Evolutionary conservation across 345 rosid genomes (phyloP).

Genomic region (Noccaea bulbosa): DNA sequence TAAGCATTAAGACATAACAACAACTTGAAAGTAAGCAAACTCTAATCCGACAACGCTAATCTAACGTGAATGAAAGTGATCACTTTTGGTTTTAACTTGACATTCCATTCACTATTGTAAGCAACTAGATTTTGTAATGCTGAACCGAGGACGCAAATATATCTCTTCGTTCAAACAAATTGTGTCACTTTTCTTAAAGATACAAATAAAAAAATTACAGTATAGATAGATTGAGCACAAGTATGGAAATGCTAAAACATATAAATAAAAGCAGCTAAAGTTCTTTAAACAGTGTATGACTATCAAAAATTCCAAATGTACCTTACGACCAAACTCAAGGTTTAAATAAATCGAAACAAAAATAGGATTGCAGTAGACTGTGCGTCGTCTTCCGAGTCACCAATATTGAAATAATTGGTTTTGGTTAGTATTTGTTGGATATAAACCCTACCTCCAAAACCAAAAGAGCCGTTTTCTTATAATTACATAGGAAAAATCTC

Average conservation of each 20-base stretch:
- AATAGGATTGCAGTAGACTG: neutral
- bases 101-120: no score
- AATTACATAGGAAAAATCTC: constrained; percentile 26
- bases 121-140: no score
- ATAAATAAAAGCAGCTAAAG: neutral
- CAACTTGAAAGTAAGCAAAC: constrained; percentile 3
- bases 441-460: constrained; percentile 11
- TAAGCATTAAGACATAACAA: neutral
- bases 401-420: constrained; percentile 17
- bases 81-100: no score
- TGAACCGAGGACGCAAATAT: no score
- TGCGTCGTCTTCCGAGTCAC: constrained; percentile 28
- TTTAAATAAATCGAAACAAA: neutral
- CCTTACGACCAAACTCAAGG: constrained; percentile 4
- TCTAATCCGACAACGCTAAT: neutral
- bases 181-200: neutral
- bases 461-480: constrained; percentile 15
- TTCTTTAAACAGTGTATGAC: neutral
- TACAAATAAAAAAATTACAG: neutral
- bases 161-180: no score
- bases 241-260: neutral
- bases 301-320: constrained; percentile 17
- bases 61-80: no score
- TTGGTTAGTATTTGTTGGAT: constrained; percentile 32
- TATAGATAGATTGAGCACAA: neutral